These are phyloP conservation scores for Populus nigra DNA, from an alignment of 345 rosid species.

Conservation along the genomic window DNA sequence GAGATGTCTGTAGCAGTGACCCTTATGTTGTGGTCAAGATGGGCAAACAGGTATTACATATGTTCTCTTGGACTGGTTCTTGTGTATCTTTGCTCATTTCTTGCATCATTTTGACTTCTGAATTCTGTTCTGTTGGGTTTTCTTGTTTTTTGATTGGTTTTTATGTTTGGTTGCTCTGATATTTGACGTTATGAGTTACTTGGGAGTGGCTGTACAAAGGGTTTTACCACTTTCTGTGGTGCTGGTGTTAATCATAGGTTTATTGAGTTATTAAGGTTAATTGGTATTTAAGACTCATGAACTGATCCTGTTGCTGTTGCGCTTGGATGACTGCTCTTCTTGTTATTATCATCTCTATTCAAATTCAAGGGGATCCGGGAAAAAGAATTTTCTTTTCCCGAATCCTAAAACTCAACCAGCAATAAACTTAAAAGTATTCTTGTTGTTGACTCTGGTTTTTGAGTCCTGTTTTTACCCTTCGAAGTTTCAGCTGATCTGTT, in stretches of 20 bases:
- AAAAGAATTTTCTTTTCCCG: not conserved
- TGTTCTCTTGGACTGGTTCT: not conserved
- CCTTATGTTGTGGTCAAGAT: conserved; percentile 29
- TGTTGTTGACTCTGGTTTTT: not conserved
- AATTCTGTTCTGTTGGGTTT: not conserved
- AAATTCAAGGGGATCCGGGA: not conserved
- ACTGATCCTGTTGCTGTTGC: not conserved
- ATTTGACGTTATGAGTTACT: not conserved
- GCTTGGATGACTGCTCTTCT: not conserved
- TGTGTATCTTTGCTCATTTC: not conserved
- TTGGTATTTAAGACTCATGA: not conserved
- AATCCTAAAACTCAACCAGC: not conserved
- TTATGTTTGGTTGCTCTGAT: not conserved
- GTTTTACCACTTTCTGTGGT: not conserved
- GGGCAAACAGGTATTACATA: conserved; percentile 24
- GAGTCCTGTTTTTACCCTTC: not conserved
- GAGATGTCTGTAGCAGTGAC: conserved; percentile 28
- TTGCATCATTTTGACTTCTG: too few species aligned
- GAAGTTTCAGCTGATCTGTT: not conserved
- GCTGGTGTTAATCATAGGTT: not conserved
- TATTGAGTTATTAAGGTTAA: not conserved
- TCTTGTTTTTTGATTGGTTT: not conserved
- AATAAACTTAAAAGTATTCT: not conserved
- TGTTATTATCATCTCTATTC: not conserved
- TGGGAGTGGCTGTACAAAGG: not conserved